phyloP scores from a whole-genome alignment of 2,329 filamentous ascomycete species.

The Hymenoscyphus albidus region DNA sequence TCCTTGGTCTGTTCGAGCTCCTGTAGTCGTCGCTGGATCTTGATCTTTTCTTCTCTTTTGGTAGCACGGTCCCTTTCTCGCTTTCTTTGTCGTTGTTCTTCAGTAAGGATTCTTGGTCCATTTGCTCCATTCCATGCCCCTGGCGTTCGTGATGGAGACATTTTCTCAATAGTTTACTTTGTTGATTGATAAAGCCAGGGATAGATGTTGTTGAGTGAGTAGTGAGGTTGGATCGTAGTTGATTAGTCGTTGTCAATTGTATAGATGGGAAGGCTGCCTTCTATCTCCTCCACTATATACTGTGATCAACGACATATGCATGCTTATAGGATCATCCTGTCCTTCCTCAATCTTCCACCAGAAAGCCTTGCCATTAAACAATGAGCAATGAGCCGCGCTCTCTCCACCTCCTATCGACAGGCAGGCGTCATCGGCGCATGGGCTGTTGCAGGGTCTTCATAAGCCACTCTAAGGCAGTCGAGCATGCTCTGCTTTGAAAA shows the following conservation, averaged over 20 bases:
- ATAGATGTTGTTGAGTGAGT: background rate
- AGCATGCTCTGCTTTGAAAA: background rate
- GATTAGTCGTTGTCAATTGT: background rate
- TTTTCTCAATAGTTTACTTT: background rate
- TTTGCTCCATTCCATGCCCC: conserved; percentile 15
- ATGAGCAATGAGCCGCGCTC: conserved; percentile 6
- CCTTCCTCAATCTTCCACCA: background rate
- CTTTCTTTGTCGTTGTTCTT: conserved; percentile 15
- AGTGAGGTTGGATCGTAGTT: background rate
- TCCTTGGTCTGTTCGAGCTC: conserved; percentile 13
- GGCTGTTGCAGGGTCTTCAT: conserved; percentile 3
- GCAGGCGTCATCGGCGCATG: background rate
- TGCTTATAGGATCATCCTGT: conserved; percentile 1
- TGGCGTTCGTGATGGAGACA: conserved; percentile 7
- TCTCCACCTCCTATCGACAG: background rate
- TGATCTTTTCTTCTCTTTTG: conserved; percentile 15
- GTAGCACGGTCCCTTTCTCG: conserved; percentile 14
- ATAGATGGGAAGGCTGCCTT: background rate
- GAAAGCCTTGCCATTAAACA: conserved; percentile 1
- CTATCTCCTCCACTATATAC: background rate
- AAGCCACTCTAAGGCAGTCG: conserved; percentile 2
- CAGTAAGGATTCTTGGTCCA: conserved; percentile 17
- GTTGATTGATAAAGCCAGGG: background rate
- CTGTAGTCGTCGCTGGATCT: conserved; percentile 12
- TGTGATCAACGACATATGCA: background rate